phyloP scores from a whole-genome alignment of 805 yeast genomes.

The Diddensiella caesifluorescens region DNA sequence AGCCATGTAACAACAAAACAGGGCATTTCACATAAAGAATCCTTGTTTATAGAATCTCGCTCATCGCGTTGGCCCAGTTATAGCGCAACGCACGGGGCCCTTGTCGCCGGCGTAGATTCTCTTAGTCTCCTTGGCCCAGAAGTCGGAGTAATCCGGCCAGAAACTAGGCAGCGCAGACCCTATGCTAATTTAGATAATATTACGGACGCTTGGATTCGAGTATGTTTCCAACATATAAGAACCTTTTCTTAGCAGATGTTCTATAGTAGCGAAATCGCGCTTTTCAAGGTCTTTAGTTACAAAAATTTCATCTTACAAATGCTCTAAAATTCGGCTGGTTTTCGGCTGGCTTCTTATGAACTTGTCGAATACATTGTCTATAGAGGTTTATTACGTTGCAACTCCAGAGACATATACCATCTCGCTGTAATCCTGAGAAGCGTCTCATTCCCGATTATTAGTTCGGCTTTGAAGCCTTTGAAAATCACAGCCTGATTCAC shows the following conservation, averaged over 20 bases:
- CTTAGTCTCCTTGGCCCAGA: neutral
- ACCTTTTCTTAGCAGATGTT: conserved; percentile 76
- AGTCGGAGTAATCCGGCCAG: neutral
- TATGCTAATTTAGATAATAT: conserved; percentile 27
- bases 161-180: neutral
- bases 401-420: conserved; percentile 41
- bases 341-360: conserved; percentile 43
- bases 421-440: conserved; percentile 34
- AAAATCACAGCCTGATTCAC: too few species aligned
- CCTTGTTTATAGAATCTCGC: neutral
- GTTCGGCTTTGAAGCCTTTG: too few species aligned
- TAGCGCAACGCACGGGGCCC: neutral
- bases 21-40: neutral
- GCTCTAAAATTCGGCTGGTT: conserved; percentile 40
- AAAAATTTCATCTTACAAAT: conserved; percentile 60
- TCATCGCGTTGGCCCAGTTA: neutral
- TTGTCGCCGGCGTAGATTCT: neutral
- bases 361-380: conserved; percentile 43
- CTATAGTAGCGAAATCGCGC: conserved; percentile 80
- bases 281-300: conserved; percentile 53
- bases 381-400: conserved; percentile 46
- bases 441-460: too few species aligned
- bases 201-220: conserved; percentile 63
- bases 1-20: neutral
- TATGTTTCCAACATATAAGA: conserved; percentile 66